Evolutionary conservation across 1,284 basidiomycete genomes (phyloP).

Genomic region (Lentinula novae-zelandiae): DNA sequence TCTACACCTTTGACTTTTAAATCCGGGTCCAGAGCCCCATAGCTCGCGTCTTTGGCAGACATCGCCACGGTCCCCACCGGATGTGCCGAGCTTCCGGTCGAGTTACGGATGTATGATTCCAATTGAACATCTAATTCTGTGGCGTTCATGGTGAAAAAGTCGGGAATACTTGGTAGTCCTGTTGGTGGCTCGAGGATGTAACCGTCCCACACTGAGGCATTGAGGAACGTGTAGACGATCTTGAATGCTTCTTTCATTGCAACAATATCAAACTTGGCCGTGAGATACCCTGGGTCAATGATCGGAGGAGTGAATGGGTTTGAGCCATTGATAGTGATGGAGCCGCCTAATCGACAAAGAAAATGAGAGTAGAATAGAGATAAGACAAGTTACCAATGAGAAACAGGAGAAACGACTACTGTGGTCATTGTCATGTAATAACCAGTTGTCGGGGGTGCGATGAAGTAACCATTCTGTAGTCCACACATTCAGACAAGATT

Average conservation of each 20-base stretch:
- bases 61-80: constrained; percentile 26
- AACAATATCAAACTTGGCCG: constrained; percentile 22
- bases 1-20: constrained; percentile 33
- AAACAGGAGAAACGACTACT: constrained; percentile 25
- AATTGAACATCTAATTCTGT: constrained; percentile 22
- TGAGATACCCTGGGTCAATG: constrained; percentile 24
- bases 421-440: constrained; percentile 24
- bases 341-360: constrained; percentile 26
- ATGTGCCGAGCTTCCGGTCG: constrained; percentile 22
- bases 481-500: constrained; percentile 4
- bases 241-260: constrained; percentile 20
- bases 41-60: constrained; percentile 18
- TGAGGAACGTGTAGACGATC: constrained; percentile 19
- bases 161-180: constrained; percentile 20
- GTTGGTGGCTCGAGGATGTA: constrained; percentile 20
- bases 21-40: constrained; percentile 47
- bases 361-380: not conserved
- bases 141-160: constrained; percentile 22
- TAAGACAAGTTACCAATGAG: constrained; percentile 19
- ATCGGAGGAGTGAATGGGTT: constrained; percentile 23
- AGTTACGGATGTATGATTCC: constrained; percentile 20
- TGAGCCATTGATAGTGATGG: constrained; percentile 27
- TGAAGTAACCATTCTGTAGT: constrained; percentile 11
- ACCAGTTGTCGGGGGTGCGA: constrained; percentile 13
- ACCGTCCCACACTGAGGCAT: constrained; percentile 20